Evolutionary conservation across 2,329 filamentous ascomycete species (phyloP).

Genomic region (Claviceps pusilla): DNA sequence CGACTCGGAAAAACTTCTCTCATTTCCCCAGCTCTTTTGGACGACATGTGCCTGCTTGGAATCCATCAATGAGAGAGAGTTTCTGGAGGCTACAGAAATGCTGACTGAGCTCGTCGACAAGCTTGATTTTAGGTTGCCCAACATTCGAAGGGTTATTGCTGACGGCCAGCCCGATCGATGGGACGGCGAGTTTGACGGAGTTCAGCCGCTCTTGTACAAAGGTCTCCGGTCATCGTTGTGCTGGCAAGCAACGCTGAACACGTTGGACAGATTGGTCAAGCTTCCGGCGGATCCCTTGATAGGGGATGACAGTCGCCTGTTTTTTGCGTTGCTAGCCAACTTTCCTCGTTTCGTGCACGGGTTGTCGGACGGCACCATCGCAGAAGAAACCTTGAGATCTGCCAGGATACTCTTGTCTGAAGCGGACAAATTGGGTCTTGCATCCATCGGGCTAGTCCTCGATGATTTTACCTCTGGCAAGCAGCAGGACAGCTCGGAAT

Average conservation of each 20-base stretch:
- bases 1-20: slow-evolving; percentile 60
- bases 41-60: slow-evolving; percentile 91
- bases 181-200: slow-evolving; percentile 77
- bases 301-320: slow-evolving; percentile 65
- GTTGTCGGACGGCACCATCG: slow-evolving; percentile 50
- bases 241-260: slow-evolving; percentile 59
- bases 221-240: slow-evolving; percentile 77
- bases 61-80: slow-evolving; percentile 92
- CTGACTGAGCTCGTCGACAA: slow-evolving; percentile 74
- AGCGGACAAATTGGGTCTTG: slow-evolving; percentile 56
- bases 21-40: slow-evolving; percentile 96
- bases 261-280: slow-evolving; percentile 63
- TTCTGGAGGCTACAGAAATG: slow-evolving; percentile 82
- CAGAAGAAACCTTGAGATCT: slow-evolving; percentile 41
- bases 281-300: slow-evolving; percentile 69
- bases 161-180: slow-evolving; percentile 73
- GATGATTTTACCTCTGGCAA: slow-evolving; percentile 53
- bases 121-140: slow-evolving; percentile 59
- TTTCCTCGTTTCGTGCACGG: slow-evolving; percentile 70
- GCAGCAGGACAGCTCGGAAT: slow-evolving; percentile 56
- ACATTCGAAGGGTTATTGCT: slow-evolving; percentile 53
- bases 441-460: slow-evolving; percentile 52
- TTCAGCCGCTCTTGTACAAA: slow-evolving; percentile 79
- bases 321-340: slow-evolving; percentile 84
- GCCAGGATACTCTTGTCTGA: slow-evolving; percentile 57